Conservation (phyloP, 176 grass and related monocot species). For the Calamus simplicifolius region DNA sequence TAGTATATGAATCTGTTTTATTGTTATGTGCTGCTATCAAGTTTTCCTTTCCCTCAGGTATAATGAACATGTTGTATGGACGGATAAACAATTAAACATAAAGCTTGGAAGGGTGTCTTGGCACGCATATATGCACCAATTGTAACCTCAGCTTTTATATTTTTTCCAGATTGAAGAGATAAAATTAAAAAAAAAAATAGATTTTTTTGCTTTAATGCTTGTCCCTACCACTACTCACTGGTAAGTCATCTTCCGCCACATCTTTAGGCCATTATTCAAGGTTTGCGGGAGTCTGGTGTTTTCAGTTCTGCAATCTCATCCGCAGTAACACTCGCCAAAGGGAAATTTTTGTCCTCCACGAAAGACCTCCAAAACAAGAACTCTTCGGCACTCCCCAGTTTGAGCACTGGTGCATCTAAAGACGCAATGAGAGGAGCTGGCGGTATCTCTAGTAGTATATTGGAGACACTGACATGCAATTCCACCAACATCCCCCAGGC, state of each 20-base stretch:
- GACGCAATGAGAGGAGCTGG: not conserved
- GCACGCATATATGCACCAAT: constrained; percentile 85
- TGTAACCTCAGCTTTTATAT: constrained; percentile 21
- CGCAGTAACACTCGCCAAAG: constrained; percentile 29
- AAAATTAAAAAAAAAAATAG: no score
- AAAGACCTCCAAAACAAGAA: constrained; percentile 9
- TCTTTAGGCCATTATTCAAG: constrained; percentile 69
- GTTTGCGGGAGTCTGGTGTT: constrained; percentile 62
- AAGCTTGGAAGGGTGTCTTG: constrained; percentile 83
- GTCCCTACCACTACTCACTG: no score
- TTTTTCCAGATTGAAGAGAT: no score
- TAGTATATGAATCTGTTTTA: not conserved
- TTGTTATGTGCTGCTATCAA: not conserved
- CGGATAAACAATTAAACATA: constrained; percentile 56
- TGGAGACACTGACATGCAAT: constrained; percentile 39
- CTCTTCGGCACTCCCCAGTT: not conserved
- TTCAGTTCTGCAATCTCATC: constrained; percentile 68
- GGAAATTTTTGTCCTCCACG: constrained; percentile 18
- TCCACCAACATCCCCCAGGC: constrained; percentile 56
- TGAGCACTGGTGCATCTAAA: constrained; percentile 4
- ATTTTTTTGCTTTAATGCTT: no score
- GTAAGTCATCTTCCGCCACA: no score
- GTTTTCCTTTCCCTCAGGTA: constrained; percentile 35
- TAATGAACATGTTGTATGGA: constrained; percentile 88
- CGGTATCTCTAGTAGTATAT: constrained; percentile 27